Evolutionary conservation across 192 early-diverging fungal species (phyloP).

Genomic region (Coemansia sp.): DNA sequence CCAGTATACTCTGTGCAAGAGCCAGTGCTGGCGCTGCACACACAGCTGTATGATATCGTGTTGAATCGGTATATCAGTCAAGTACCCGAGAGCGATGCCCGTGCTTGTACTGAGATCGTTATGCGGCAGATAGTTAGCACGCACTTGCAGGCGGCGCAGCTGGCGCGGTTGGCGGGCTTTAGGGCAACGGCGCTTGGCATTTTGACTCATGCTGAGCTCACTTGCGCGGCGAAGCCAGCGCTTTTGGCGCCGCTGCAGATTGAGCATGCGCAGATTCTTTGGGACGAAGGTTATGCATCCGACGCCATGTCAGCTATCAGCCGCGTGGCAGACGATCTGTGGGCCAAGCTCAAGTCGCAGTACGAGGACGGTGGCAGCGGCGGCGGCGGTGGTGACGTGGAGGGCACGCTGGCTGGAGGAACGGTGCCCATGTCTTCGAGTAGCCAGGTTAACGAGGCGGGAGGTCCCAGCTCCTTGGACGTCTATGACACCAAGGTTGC

Average conservation of each 20-base stretch:
- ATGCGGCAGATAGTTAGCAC: constrained; percentile 32
- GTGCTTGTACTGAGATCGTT: constrained; percentile 16
- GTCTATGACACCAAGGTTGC: constrained; percentile 25
- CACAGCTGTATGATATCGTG: constrained; percentile 39
- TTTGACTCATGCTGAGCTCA: constrained; percentile 42
- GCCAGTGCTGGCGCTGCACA: constrained; percentile 52
- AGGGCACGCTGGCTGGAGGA: neutral
- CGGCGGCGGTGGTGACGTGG: neutral
- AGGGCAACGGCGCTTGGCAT: constrained; percentile 50
- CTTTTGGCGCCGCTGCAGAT: constrained; percentile 42
- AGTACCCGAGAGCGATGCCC: neutral
- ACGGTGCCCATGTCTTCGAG: neutral
- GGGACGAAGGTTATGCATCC: constrained; percentile 45
- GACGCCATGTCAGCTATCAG: constrained; percentile 43
- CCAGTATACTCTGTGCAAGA: constrained; percentile 43
- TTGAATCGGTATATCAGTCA: constrained; percentile 6
- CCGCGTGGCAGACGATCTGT: constrained; percentile 29
- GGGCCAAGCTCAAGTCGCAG: constrained; percentile 28
- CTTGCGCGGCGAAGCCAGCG: constrained; percentile 20
- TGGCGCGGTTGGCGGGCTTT: constrained; percentile 44
- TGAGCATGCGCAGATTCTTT: constrained; percentile 52
- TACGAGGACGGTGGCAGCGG: constrained; percentile 1
- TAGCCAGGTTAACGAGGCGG: neutral
- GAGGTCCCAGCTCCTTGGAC: constrained; percentile 4
- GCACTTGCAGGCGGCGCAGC: constrained; percentile 46